Percentiles rank a stretch among this genome's conserved stretches.
These are phyloP conservation scores for Neurospora sp. DNA, from an alignment of 495 filamentous ascomycete species.

Conservation along the genomic window DNA sequence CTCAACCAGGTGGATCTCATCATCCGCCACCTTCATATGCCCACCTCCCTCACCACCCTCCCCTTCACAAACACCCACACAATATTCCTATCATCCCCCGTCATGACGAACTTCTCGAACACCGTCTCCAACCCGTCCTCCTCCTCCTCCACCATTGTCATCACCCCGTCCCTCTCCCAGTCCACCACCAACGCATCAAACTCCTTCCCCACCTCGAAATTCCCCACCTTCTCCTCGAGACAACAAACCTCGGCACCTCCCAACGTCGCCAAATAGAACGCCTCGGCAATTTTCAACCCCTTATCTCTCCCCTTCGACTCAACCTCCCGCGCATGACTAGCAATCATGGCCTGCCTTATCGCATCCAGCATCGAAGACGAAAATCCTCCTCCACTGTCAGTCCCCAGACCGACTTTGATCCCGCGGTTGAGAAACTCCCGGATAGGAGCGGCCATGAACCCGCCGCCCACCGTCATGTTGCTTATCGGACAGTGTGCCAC, in stretches of 20 bases:
- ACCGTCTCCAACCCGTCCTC: constrained; percentile 35
- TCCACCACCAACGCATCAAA: constrained; percentile 55
- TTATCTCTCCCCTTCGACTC: constrained; percentile 37
- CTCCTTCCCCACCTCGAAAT: constrained; percentile 50
- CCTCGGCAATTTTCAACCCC: constrained; percentile 40
- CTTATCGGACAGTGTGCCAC: constrained; percentile 55
- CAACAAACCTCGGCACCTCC: constrained; percentile 53
- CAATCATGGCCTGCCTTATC: constrained; percentile 52
- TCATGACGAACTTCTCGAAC: constrained; percentile 59
- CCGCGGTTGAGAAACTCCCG: constrained; percentile 45
- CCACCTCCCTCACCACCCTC: constrained; percentile 26
- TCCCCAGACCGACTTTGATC: constrained; percentile 57
- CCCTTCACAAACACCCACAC: constrained; percentile 47
- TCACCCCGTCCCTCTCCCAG: constrained; percentile 32
- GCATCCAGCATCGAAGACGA: constrained; percentile 48
- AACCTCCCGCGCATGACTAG: constrained; percentile 44
- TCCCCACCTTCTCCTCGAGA: constrained; percentile 45
- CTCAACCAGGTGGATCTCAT: not conserved
- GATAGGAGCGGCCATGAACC: constrained; percentile 51
- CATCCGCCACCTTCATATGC: not conserved
- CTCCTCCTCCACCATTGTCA: constrained; percentile 43
- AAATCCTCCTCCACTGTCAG: constrained; percentile 58
- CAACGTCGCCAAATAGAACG: constrained; percentile 52
- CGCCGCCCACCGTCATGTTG: constrained; percentile 51
- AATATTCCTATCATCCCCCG: constrained; percentile 56